Evolutionary conservation across 2,329 filamentous ascomycete genomes (phyloP).

Genomic region (Kalmusia sp.): DNA sequence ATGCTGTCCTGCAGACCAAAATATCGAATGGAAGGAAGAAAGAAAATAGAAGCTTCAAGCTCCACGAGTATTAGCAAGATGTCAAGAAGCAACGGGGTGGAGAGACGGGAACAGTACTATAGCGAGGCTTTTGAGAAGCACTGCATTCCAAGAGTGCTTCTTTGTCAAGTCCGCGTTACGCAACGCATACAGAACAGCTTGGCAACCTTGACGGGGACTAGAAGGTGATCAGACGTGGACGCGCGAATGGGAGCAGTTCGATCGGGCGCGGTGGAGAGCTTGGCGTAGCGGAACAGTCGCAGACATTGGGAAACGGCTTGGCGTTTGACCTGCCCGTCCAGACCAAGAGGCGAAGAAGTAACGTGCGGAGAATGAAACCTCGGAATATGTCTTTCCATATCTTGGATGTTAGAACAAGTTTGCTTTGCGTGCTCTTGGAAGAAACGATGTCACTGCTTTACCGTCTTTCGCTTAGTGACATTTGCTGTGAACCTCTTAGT

Average conservation of each 20-base stretch:
- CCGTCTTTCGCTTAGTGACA: neutral
- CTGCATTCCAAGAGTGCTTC: neutral
- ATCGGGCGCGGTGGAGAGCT: slow-evolving; percentile 12
- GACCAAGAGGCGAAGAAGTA: neutral
- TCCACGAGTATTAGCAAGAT: neutral
- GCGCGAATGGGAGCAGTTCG: slow-evolving; percentile 16
- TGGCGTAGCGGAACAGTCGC: slow-evolving; percentile 24
- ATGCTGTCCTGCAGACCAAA: slow-evolving; percentile 16
- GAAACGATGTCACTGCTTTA: neutral
- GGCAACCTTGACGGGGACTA: slow-evolving; percentile 12
- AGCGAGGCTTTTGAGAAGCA: slow-evolving; percentile 2
- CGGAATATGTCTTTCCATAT: slow-evolving; percentile 1
- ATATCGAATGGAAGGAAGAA: slow-evolving; percentile 14
- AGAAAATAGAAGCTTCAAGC: slow-evolving; percentile 11
- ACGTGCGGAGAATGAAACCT: slow-evolving; percentile 6
- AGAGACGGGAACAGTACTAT: neutral
- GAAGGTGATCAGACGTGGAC: slow-evolving; percentile 13
- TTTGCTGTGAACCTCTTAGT: neutral
- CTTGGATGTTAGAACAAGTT: neutral
- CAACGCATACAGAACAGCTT: slow-evolving; percentile 22
- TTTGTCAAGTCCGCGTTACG: slow-evolving; percentile 4
- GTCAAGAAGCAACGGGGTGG: neutral
- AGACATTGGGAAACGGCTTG: slow-evolving; percentile 18
- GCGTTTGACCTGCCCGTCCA: slow-evolving; percentile 20
- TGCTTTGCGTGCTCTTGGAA: neutral